Evolutionary conservation across 768 basidiomycete species (phyloP), one percentile per base, ranked within the genome.

Genomic region (Pleurotus citrinopileatus): DNA sequence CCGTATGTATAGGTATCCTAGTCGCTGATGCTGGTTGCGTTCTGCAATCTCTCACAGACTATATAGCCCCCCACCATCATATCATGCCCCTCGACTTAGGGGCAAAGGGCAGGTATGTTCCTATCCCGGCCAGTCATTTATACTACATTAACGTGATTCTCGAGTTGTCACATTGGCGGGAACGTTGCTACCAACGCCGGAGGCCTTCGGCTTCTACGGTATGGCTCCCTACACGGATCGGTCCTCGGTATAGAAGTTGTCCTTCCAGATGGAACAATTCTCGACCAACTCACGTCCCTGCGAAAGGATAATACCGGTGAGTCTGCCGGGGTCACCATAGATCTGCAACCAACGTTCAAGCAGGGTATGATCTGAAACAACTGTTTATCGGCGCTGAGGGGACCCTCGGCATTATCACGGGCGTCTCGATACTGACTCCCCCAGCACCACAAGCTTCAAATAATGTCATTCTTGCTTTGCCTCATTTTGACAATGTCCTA

Each of bases 301-400:
- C 82, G 97, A 47, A 99, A 99, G 71, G 97, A 98, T 69, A 98
- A 98, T 66, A 98, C 97, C 2, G 95, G 94, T 91, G 56, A 45
- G 80, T 63, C 3, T 19, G 10, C 25, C 12, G 22, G 19, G 46
- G 10, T 25, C 17, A 13, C 17, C 13, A 42, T 52, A 25, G 19
- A 43, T 19, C 15, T 26, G 56, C 38, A 44, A 42, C 44, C 36
- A 43, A 53, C 55, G 23, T 34, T 10, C 20, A n/a, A 20, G 34
- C 61, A 94, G 96, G 97, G 10, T 98, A 97, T 66, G 97, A 99
- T 68, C 77, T 99, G 42, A 98, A 99, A 70, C 97, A 99, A 64
- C 81, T 99, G 15, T 99, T 98, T 72, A 97, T 99, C 60, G 97
- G 97, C 10, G 87, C 91, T 4, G 97, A 99, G 67, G 97, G 97